A percentile compares a stretch with the other conserved stretches of the same genome.
These are phyloP conservation scores for Aquilaria agallochum DNA, from an alignment of 441 rosid genomes.

Conservation along the genomic window DNA sequence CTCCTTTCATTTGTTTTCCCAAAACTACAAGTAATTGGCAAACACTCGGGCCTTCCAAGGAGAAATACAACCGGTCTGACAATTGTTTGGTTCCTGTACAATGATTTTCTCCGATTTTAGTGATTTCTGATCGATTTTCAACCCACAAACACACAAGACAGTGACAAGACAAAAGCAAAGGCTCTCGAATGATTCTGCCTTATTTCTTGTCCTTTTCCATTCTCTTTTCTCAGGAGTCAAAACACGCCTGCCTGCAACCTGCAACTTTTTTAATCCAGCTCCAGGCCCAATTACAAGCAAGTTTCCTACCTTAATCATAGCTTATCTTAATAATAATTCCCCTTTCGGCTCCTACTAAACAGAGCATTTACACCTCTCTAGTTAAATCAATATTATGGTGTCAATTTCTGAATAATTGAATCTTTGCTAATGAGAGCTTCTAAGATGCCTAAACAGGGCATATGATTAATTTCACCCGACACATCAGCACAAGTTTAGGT, in stretches of 20 bases:
- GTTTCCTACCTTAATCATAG: constrained; percentile 30
- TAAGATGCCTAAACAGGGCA: background rate
- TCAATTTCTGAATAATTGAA: no score
- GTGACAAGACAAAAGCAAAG: constrained; percentile 3
- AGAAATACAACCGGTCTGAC: no score
- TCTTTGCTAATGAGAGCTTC: background rate
- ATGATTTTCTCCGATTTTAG: no score
- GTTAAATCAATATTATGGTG: no score
- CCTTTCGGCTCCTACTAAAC: constrained; percentile 37
- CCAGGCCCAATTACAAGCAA: constrained; percentile 19
- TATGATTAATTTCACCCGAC: background rate
- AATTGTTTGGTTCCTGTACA: no score
- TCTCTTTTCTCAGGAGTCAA: constrained; percentile 10
- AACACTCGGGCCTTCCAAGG: no score
- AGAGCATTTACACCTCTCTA: no score
- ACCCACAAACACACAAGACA: constrained; percentile 10
- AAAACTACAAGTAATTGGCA: no score
- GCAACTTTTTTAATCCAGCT: constrained; percentile 20
- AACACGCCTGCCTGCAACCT: constrained; percentile 17
- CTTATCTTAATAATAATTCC: constrained; percentile 16
- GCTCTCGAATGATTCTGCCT: constrained; percentile 10
- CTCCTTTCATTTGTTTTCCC: no score
- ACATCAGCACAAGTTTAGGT: background rate
- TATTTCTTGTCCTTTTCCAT: background rate
- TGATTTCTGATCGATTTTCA: no score